Base-by-base conservation (phyloP, 495 filamentous ascomycete genomes). In the Penicillium angulare region DNA sequence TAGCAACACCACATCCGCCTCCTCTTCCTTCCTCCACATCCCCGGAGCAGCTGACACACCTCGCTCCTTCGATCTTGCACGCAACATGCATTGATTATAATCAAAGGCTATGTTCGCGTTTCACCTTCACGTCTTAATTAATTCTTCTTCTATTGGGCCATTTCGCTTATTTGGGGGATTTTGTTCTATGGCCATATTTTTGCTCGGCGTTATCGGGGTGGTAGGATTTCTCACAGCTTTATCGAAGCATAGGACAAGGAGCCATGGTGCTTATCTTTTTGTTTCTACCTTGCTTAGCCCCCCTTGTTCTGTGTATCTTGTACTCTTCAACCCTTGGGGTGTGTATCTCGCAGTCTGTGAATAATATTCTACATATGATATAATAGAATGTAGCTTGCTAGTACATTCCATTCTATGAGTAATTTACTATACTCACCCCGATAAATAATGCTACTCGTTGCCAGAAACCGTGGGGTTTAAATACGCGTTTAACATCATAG, bases 21-120 rank as follows among this genome's bases (percentile, higher is more conserved):
- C 68, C 8, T 73, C 69, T 7, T 74, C 71, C 23, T 65, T 57
- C 54, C 55, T 58, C 38, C 49, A 64, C 20, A 53, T 59, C 27
- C 43, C 59, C 17, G 23, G 47, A 18, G 33, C 55, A 12, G 43
- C 47, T 32, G 62, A 67, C 35, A 48, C 47, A 3, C 48, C 50
- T 45, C 56, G 54, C 35, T 52, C 54, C 23, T 56, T 52, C 31
- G 61, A 67, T 18, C 22, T 49, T 20, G 47, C 49, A 47, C 42
- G 44, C 24, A 43, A 46, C 18, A 16, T 9, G 20, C 56, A 23
- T 38, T 56, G 39, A 52, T 55, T 26, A 4, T 10, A 43, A 16
- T 31, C 27, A 9, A 12, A 31, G n/a, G n/a, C n/a, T n/a, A n/a
- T n/a, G n/a, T 31, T 31, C 13, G 13, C 13, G 27, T 7, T 6